Evolutionary conservation across 2,329 filamentous ascomycete species (phyloP).

Genomic region (Aspergillus novofumigatus): DNA sequence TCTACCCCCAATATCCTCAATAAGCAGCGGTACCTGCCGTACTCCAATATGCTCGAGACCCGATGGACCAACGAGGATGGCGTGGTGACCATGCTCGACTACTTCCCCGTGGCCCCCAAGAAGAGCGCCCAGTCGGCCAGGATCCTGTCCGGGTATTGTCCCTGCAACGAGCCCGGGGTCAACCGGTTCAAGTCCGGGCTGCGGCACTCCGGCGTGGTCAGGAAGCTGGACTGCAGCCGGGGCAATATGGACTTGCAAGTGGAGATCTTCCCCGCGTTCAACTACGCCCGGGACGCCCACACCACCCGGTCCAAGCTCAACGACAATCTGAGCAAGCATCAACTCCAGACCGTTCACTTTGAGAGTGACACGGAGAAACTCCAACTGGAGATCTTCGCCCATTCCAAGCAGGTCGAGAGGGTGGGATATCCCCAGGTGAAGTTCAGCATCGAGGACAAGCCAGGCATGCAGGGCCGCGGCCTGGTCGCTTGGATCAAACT

Average conservation of each 20-base stretch:
- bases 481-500: conserved; percentile 58
- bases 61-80: conserved; percentile 74
- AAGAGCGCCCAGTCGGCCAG: conserved; percentile 40
- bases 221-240: conserved; percentile 68
- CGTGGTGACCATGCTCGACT: conserved; percentile 69
- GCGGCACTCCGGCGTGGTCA: conserved; percentile 52
- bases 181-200: conserved; percentile 45
- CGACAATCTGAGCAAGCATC: conserved; percentile 33
- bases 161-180: conserved; percentile 39
- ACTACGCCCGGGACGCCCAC: conserved; percentile 63
- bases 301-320: conserved; percentile 31
- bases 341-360: conserved; percentile 61
- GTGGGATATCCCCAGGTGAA: conserved; percentile 47
- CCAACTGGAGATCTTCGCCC: conserved; percentile 64
- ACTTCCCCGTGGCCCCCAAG: conserved; percentile 67
- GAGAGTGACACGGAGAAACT: conserved; percentile 56
- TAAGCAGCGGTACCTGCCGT: conserved; percentile 74
- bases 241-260: conserved; percentile 62
- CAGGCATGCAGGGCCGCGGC: conserved; percentile 57
- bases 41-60: conserved; percentile 70
- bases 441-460: conserved; percentile 53
- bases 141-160: conserved; percentile 30
- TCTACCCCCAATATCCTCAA: conserved; percentile 52
- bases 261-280: conserved; percentile 69
- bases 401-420: conserved; percentile 51